Evolutionary conservation across 345 rosid species (phyloP).

Genomic region (Camelina laxa): DNA sequence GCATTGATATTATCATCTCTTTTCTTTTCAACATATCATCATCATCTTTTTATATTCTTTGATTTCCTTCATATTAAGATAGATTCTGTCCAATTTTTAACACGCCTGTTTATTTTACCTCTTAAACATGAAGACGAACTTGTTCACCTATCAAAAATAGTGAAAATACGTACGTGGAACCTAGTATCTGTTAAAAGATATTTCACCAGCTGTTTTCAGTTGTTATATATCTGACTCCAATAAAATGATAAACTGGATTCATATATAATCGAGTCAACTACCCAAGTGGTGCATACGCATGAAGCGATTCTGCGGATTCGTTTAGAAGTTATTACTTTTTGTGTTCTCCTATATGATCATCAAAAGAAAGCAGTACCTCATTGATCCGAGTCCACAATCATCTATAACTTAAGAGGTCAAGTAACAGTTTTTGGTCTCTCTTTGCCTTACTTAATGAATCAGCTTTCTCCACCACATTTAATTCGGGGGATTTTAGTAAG

Average conservation of each 20-base stretch:
- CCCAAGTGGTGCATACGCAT: not conserved
- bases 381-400: not conserved
- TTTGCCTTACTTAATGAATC: not conserved
- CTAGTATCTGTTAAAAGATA: not conserved
- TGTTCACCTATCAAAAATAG: not conserved
- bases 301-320: not conserved
- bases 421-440: constrained; percentile 3
- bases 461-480: constrained; percentile 29
- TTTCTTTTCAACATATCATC: not conserved
- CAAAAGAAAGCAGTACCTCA: not conserved
- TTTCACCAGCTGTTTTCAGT: not conserved
- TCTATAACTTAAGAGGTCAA: constrained; percentile 4
- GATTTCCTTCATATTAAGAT: too few species aligned
- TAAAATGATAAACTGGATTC: not conserved
- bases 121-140: not conserved
- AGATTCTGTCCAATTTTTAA: not conserved
- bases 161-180: not conserved
- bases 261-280: not conserved
- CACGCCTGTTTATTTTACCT: not conserved
- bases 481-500: constrained; percentile 25
- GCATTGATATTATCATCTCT: not conserved
- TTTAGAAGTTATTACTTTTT: not conserved
- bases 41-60: not conserved
- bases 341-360: not conserved
- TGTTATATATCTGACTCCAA: not conserved